A percentile compares a stretch with the other conserved stretches of the same genome.
phyloP scores from a whole-genome alignment of 495 filamentous ascomycete genomes.

The Letharia columbiana region DNA sequence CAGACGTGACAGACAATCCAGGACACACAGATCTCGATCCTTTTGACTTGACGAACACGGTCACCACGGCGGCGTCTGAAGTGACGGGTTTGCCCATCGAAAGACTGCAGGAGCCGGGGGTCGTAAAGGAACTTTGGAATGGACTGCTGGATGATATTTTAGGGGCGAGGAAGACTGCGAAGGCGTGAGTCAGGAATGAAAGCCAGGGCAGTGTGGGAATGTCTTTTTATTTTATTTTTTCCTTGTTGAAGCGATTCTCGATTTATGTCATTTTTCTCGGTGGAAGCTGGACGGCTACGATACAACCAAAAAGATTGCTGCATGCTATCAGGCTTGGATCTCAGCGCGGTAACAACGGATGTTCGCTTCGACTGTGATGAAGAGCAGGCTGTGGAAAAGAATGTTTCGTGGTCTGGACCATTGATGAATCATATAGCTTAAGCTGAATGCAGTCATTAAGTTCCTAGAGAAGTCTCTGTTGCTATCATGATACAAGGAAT shows the following conservation, averaged over 20 bases:
- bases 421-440: background rate
- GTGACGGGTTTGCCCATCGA: conserved; percentile 31
- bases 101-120: conserved; percentile 36
- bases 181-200: background rate
- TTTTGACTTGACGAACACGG: conserved; percentile 47
- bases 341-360: background rate
- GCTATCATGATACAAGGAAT: background rate
- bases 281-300: background rate
- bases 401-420: too few species aligned
- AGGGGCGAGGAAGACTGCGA: conserved; percentile 27
- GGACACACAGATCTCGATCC: conserved; percentile 46
- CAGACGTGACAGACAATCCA: conserved; percentile 52
- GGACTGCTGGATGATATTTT: conserved; percentile 54
- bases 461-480: background rate
- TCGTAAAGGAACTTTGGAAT: conserved; percentile 43
- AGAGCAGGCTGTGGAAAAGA: background rate
- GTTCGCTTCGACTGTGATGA: background rate
- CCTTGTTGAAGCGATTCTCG: background rate
- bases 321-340: background rate
- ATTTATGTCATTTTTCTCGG: background rate
- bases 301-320: background rate
- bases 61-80: conserved; percentile 31
- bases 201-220: background rate
- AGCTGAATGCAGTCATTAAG: background rate
- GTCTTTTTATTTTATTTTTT: background rate